Conservation (phyloP, 164 flowering plant species). For the Taxillus chinensis region DNA sequence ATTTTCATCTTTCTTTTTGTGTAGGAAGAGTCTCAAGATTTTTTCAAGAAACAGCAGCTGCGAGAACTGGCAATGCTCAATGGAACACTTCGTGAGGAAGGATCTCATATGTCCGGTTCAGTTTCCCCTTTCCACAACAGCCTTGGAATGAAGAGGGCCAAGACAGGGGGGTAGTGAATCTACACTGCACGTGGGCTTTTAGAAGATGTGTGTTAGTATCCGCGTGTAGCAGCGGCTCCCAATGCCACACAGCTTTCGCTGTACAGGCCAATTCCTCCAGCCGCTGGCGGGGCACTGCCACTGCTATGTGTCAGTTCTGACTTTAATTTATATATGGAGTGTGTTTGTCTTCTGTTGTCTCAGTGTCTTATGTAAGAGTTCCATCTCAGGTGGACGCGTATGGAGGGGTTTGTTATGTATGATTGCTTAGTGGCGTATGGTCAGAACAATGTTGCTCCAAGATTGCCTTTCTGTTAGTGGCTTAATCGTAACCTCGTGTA, state of each 20-base stretch:
- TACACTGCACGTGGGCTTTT: conserved; percentile 8
- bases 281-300: conserved; percentile 45
- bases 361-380: conserved; percentile 12
- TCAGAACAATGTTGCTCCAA: conserved; percentile 5
- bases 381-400: conserved; percentile 8
- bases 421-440: conserved; percentile 19
- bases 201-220: conserved; percentile 18
- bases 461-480: conserved; percentile 6
- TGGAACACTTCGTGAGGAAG: conserved; percentile 86
- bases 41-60: conserved; percentile 88
- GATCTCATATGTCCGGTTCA: conserved; percentile 90
- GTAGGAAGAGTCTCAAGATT: conserved; percentile 89
- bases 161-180: conserved; percentile 60
- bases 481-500: conserved; percentile 10
- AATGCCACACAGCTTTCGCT: conserved; percentile 13
- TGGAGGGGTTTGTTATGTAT: conserved; percentile 13
- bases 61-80: conserved; percentile 96
- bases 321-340: conserved; percentile 27
- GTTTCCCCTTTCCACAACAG: conserved; percentile 93
- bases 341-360: conserved; percentile 15
- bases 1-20: neutral
- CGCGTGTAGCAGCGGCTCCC: conserved; percentile 20
- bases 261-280: conserved; percentile 21
- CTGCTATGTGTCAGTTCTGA: conserved; percentile 29
- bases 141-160: conserved; percentile 97